Conservation (phyloP, 1,284 basidiomycete genomes). For the Leccinum huronense region DNA sequence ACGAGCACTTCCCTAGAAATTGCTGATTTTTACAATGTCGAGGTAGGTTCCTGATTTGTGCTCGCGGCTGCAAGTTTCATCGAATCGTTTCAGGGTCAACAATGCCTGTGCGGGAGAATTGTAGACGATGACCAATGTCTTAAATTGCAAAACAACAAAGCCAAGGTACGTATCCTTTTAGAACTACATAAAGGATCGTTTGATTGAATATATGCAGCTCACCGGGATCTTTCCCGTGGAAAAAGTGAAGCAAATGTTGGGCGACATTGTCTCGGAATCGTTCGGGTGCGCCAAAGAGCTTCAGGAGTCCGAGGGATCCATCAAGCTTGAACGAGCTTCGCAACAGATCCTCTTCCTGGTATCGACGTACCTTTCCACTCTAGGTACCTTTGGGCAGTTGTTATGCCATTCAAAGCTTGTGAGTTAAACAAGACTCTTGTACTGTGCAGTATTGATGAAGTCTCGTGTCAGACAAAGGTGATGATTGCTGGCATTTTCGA, state of each 20-base stretch:
- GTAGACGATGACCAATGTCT: no score
- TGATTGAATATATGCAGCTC: conserved; percentile 48
- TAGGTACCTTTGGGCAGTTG: conserved; percentile 97
- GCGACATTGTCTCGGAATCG: conserved; percentile 86
- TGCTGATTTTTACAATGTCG: no score
- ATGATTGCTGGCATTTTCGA: conserved; percentile 99
- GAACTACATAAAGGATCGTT: conserved; percentile 1
- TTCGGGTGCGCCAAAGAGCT: conserved; percentile 77
- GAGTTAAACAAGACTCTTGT: conserved; percentile 32
- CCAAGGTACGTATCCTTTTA: conserved; percentile 58
- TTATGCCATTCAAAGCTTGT: conserved; percentile 95
- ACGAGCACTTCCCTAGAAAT: no score
- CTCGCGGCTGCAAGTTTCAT: no score
- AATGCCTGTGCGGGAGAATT: no score
- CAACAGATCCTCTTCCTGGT: conserved; percentile 93
- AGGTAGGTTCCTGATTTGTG: no score
- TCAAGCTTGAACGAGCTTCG: conserved; percentile 94
- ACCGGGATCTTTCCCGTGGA: conserved; percentile 82
- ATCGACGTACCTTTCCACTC: conserved; percentile 99
- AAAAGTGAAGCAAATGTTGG: conserved; percentile 89
- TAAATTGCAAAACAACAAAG: conserved; percentile 19
- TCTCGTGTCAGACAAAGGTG: conserved; percentile 80
- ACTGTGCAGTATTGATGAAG: conserved; percentile 23
- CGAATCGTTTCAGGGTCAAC: no score
- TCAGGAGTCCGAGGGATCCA: conserved; percentile 82